phyloP scores from a whole-genome alignment of 176 grass and related monocot species.

The Otatea glauca region DNA sequence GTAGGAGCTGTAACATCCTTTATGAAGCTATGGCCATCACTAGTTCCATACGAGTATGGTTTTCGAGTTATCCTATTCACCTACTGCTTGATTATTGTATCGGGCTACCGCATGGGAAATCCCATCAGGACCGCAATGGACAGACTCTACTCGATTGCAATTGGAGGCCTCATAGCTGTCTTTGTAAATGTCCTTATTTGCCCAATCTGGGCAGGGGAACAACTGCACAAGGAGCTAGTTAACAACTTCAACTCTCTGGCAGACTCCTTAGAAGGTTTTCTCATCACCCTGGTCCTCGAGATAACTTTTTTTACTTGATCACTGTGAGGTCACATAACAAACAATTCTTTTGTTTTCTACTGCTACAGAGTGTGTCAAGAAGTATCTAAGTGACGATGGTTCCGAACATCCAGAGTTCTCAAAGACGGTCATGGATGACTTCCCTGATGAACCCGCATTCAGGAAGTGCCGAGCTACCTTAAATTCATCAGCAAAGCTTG shows the following conservation, averaged over 20 bases:
- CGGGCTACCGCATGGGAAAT: conserved; percentile 82
- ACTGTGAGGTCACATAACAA: conserved; percentile 9
- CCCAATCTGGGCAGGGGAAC: conserved; percentile 89
- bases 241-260: conserved; percentile 67
- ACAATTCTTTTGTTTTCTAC: conserved; percentile 28
- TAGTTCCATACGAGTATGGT: conserved; percentile 79
- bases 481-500: conserved; percentile 72
- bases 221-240: conserved; percentile 83
- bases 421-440: conserved; percentile 72
- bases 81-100: conserved; percentile 83
- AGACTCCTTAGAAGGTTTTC: conserved; percentile 74
- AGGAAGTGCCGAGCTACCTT: conserved; percentile 65
- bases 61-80: conserved; percentile 89
- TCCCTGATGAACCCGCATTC: conserved; percentile 72
- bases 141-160: conserved; percentile 82
- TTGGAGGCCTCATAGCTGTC: conserved; percentile 71
- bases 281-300: conserved; percentile 13
- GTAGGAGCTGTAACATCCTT: conserved; percentile 80
- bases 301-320: conserved; percentile 20
- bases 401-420: conserved; percentile 72
- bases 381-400: conserved; percentile 73
- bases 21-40: conserved; percentile 83
- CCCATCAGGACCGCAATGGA: conserved; percentile 72
- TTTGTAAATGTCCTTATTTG: conserved; percentile 69
- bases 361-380: conserved; percentile 75